Percentiles rank a stretch among this genome's conserved stretches.
Evolutionary conservation across 2,329 filamentous ascomycete genomes (phyloP).

Genomic region (Thielaviopsis musarum): DNA sequence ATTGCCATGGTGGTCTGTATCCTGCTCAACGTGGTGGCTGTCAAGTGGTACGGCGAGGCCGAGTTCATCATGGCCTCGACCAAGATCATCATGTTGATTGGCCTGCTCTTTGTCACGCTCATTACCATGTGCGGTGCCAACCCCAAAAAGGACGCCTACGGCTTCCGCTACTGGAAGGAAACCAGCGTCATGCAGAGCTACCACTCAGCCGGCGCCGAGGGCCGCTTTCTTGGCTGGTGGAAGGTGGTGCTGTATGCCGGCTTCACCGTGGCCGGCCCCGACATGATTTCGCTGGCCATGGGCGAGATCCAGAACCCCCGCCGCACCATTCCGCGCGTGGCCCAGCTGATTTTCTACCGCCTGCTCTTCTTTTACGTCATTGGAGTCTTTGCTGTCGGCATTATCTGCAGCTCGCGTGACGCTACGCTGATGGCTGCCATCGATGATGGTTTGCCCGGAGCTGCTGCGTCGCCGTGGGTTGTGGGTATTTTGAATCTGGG

Average conservation of each 20-base stretch:
- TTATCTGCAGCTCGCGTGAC: slow-evolving; percentile 39
- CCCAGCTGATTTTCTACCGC: slow-evolving; percentile 58
- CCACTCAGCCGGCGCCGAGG: slow-evolving; percentile 30
- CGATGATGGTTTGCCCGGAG: slow-evolving; percentile 32
- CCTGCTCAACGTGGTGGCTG: slow-evolving; percentile 29
- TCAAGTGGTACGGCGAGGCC: slow-evolving; percentile 27
- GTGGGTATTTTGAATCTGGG: slow-evolving; percentile 42
- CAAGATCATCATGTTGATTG: slow-evolving; percentile 32
- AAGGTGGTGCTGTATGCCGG: slow-evolving; percentile 44
- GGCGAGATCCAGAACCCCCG: slow-evolving; percentile 50
- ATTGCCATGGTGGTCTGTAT: slow-evolving; percentile 29
- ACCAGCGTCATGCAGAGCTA: slow-evolving; percentile 21
- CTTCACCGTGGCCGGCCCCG: slow-evolving; percentile 51
- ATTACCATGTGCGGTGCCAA: slow-evolving; percentile 54
- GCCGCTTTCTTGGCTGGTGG: slow-evolving; percentile 43
- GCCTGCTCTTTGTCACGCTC: slow-evolving; percentile 45
- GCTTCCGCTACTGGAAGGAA: slow-evolving; percentile 40
- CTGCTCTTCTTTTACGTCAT: slow-evolving; percentile 57
- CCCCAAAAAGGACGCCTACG: slow-evolving; percentile 42
- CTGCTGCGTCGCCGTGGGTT: slow-evolving; percentile 39
- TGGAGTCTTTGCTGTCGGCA: slow-evolving; percentile 38
- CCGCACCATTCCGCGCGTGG: slow-evolving; percentile 48
- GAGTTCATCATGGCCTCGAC: slow-evolving; percentile 40
- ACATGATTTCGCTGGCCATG: slow-evolving; percentile 42
- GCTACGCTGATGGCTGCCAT: slow-evolving; percentile 24